Percentiles rank a stretch among this genome's conserved stretches.
Conservation (phyloP, 257 asterid species). For the Solanum microdontum region DNA sequence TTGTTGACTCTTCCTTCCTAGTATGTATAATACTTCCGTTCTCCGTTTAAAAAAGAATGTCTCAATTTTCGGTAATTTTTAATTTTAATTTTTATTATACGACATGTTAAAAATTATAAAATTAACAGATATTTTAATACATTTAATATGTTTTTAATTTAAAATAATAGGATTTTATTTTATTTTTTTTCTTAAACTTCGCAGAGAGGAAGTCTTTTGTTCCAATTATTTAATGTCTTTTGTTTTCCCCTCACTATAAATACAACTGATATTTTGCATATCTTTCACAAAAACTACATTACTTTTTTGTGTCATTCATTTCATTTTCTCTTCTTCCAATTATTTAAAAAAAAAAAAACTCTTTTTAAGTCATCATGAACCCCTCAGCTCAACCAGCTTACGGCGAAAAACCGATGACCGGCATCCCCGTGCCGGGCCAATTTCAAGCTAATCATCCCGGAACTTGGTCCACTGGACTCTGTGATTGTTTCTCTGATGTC, state of each 20-base stretch:
- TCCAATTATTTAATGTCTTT: too few species aligned
- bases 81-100: background rate
- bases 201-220: background rate
- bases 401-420: background rate
- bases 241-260: background rate
- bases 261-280: background rate
- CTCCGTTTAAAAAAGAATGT: background rate
- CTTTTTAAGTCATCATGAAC: background rate
- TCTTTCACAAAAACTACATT: background rate
- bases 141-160: background rate
- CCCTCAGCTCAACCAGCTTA: background rate
- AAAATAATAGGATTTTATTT: background rate
- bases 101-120: background rate
- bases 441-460: constrained; percentile 1
- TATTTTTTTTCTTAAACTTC: background rate
- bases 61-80: accelerated
- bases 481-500: constrained; percentile 24
- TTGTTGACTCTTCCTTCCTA: background rate
- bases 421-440: background rate
- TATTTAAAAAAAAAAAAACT: background rate
- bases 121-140: background rate
- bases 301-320: background rate
- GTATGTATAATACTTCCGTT: accelerated
- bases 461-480: constrained; percentile 37
- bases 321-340: background rate